phyloP scores from a whole-genome alignment of 2,329 filamentous ascomycete genomes.

The Claviceps fusiformis region DNA sequence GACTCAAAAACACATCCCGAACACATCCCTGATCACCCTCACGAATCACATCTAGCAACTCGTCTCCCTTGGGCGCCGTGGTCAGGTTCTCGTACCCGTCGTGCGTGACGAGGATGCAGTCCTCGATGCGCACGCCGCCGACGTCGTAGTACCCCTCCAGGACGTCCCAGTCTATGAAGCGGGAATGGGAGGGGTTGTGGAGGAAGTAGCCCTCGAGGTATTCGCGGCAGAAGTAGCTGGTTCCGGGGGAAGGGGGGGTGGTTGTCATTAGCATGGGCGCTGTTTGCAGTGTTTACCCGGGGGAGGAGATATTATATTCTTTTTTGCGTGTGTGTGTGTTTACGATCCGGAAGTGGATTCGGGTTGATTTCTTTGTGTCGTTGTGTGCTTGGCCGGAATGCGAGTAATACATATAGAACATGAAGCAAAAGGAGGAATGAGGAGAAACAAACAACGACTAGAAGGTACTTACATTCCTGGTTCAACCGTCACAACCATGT shows the following conservation, averaged over 20 bases:
- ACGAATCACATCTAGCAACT: constrained; percentile 51
- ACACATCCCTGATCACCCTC: constrained; percentile 9
- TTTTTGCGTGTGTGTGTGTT: neutral
- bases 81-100: constrained; percentile 76
- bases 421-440: neutral
- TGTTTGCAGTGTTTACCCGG: too few species aligned
- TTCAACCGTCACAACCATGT: constrained; percentile 67
- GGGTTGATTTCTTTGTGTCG: too few species aligned
- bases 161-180: constrained; percentile 51
- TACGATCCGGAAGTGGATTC: neutral
- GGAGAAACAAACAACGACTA: neutral
- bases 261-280: neutral
- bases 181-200: constrained; percentile 40
- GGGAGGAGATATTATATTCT: neutral
- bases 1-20: too few species aligned
- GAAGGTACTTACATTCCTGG: constrained; percentile 47
- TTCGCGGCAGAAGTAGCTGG: constrained; percentile 59
- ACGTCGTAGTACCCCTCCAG: constrained; percentile 61
- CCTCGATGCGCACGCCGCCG: constrained; percentile 86
- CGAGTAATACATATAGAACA: neutral
- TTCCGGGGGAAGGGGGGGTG: neutral
- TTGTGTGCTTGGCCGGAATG: too few species aligned
- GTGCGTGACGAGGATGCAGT: constrained; percentile 71
- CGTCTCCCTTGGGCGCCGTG: constrained; percentile 60
- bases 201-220: constrained; percentile 60